A percentile compares a stretch with the other conserved stretches of the same genome.
Evolutionary conservation across 2,329 filamentous ascomycete species (phyloP).

Genomic region (Cladophialophora chaetospira): DNA sequence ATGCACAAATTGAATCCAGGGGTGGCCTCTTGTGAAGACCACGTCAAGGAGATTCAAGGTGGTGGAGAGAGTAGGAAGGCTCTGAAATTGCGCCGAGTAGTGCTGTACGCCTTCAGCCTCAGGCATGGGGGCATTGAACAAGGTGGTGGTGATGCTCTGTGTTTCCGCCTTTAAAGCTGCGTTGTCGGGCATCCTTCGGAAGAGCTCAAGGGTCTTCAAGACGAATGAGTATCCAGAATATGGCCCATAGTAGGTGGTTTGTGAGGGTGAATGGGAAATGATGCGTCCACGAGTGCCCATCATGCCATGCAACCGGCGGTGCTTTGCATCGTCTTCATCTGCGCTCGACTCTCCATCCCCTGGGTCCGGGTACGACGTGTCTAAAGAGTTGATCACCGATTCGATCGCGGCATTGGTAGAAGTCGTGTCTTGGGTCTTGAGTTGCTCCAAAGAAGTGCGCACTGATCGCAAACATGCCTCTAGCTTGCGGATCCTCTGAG

Average conservation of each 20-base stretch:
- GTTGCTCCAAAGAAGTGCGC: slow-evolving; percentile 15
- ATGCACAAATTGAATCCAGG: slow-evolving; percentile 28
- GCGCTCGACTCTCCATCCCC: slow-evolving; percentile 14
- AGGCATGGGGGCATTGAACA: slow-evolving; percentile 22
- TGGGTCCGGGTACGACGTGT: slow-evolving; percentile 17
- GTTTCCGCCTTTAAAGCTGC: slow-evolving; percentile 1
- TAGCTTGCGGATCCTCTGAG: slow-evolving; percentile 29
- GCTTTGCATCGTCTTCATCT: slow-evolving; percentile 7
- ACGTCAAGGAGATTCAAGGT: slow-evolving; percentile 19
- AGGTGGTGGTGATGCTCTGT: slow-evolving; percentile 10
- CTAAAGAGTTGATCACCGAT: slow-evolving; percentile 16
- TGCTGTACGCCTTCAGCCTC: slow-evolving; percentile 1
- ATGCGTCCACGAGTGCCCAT: slow-evolving; percentile 16
- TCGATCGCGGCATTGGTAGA: slow-evolving; percentile 17
- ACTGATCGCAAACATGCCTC: slow-evolving; percentile 24
- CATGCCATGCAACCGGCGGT: slow-evolving; percentile 22
- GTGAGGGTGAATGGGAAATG: slow-evolving; percentile 15
- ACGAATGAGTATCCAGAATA: slow-evolving; percentile 25
- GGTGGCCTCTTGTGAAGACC: slow-evolving; percentile 24
- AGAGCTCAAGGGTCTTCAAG: slow-evolving; percentile 26
- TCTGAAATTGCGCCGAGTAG: slow-evolving; percentile 7
- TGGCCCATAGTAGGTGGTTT: slow-evolving; percentile 24
- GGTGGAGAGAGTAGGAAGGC: slow-evolving; percentile 14
- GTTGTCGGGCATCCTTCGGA: slow-evolving; percentile 16
- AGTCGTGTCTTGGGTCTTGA: slow-evolving; percentile 17